Base-by-base conservation (phyloP, 1,284 basidiomycete genomes). In the Melampsora larici-populina region DNA sequence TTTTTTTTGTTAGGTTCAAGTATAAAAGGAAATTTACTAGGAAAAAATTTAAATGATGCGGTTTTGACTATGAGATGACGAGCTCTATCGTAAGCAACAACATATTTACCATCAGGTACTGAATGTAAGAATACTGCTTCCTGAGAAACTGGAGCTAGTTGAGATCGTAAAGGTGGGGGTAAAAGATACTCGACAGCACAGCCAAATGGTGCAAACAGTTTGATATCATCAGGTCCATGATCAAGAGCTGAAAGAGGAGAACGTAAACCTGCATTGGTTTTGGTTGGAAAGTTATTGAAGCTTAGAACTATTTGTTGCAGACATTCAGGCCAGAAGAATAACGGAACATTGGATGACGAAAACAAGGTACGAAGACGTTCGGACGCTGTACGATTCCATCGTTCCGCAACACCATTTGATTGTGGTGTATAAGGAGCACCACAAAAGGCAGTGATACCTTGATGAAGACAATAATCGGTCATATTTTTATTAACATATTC, bases 381-480 rank as follows among this genome's bases (percentile, higher is more conserved):
- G 11, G 48, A 49, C 21, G 48, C 48, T 11, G 48, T 49, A 21
- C 48, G 48, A 49, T 49, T 49, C 48, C 48, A 49, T 11, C 48
- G 48, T 49, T 49, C 48, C 13, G 48, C 48, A 11, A 49, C 13
- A 21, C 48, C 48, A 21, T 49, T 49, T 11, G 48, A 49, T 49
- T 49, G 13, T 6, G 65, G 73, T 17, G 73, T 68, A 40, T 76
- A 76, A 0, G 73, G 73, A n/a, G 73, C 48, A 4, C 48, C 33
- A 1, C 26, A 51, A 21, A 58, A 8, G 17, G 51, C 43, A 33
- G 43, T 33, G 18, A 76, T 68, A 4, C 73, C 73, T 21, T 40
- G 3, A 5, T 46, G 31, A 24, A 55, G 9, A 33, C 46, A 67
- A 1, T 66, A 49, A 21, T 60, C 40, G 15, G 24, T 13, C 11